Evolutionary conservation across 805 yeast genomes (phyloP).

Genomic region (Yarrowia alimentaria): DNA sequence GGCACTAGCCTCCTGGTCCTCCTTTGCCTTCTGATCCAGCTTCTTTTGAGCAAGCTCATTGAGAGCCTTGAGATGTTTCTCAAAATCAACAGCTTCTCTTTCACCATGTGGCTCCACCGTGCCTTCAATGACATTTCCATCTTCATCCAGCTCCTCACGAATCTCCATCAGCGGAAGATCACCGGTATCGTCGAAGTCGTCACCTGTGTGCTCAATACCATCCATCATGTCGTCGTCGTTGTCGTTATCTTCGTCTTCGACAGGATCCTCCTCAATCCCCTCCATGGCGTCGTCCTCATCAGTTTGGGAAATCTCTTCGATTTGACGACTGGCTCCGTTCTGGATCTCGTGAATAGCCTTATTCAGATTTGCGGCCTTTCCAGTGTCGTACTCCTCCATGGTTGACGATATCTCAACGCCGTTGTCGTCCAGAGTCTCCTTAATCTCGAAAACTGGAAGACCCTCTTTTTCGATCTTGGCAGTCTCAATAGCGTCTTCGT

Average conservation of each 20-base stretch:
- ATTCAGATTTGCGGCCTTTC: conserved; percentile 29
- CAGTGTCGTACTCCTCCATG: conserved; percentile 43
- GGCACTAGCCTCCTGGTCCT: too few relatives aligned
- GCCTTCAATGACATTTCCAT: conserved; percentile 63
- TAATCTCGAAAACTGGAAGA: conserved; percentile 70
- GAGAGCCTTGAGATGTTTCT: conserved; percentile 4
- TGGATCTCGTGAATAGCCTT: conserved; percentile 30
- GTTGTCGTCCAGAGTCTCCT: conserved; percentile 76
- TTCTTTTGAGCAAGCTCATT: conserved; percentile 12
- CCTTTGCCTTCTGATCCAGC: not conserved
- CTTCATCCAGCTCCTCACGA: conserved; percentile 77
- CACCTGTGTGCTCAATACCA: conserved; percentile 41
- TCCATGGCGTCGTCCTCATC: conserved; percentile 44
- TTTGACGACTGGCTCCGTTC: too few relatives aligned
- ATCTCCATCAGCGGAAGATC: conserved; percentile 76
- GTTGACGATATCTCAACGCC: conserved; percentile 52
- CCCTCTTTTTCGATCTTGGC: conserved; percentile 40
- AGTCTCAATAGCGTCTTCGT: conserved; percentile 3
- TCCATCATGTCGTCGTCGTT: conserved; percentile 54
- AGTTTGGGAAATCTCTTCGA: not conserved
- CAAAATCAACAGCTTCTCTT: conserved; percentile 3
- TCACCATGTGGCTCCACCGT: conserved; percentile 42
- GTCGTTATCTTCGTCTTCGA: conserved; percentile 43
- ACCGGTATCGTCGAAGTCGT: conserved; percentile 39
- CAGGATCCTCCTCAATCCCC: conserved; percentile 46